These are phyloP conservation scores for Hymenoscyphus occultus DNA, from an alignment of 2,329 filamentous ascomycete species.

Conservation along the genomic window DNA sequence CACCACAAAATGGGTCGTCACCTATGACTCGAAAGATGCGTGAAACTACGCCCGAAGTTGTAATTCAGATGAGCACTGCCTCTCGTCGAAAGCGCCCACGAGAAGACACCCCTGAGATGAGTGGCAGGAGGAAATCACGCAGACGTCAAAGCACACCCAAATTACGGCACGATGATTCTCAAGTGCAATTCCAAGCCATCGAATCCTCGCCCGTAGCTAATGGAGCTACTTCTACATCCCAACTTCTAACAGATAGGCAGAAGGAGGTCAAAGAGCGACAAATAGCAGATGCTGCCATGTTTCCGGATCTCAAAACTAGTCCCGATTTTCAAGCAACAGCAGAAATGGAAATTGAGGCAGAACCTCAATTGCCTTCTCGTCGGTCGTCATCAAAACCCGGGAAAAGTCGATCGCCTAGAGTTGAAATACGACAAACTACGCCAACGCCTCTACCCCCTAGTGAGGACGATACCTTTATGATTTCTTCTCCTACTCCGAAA, in stretches of 20 bases:
- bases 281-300: conserved; percentile 60
- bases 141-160: conserved; percentile 45
- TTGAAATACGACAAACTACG: conserved; percentile 24
- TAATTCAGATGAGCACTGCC: conserved; percentile 17
- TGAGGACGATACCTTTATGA: conserved; percentile 40
- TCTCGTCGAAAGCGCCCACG: conserved; percentile 25
- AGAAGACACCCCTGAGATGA: conserved; percentile 36
- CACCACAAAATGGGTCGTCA: conserved; percentile 8
- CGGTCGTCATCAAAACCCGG: conserved; percentile 26
- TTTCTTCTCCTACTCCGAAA: conserved; percentile 55
- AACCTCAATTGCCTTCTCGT: conserved; percentile 24
- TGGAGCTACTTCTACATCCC: conserved; percentile 56
- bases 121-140: conserved; percentile 35
- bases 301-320: conserved; percentile 64
- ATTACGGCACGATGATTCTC: conserved; percentile 76
- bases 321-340: conserved; percentile 32
- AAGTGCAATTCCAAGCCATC: conserved; percentile 72
- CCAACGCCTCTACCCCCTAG: conserved; percentile 26
- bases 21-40: conserved; percentile 6
- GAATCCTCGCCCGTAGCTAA: conserved; percentile 54
- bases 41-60: conserved; percentile 27
- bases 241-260: conserved; percentile 75
- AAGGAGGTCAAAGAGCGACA: conserved; percentile 75
- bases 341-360: conserved; percentile 27
- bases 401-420: conserved; percentile 5